Base-by-base conservation (phyloP, 2,329 filamentous ascomycete genomes). In the Blastomyces gilchristii region DNA sequence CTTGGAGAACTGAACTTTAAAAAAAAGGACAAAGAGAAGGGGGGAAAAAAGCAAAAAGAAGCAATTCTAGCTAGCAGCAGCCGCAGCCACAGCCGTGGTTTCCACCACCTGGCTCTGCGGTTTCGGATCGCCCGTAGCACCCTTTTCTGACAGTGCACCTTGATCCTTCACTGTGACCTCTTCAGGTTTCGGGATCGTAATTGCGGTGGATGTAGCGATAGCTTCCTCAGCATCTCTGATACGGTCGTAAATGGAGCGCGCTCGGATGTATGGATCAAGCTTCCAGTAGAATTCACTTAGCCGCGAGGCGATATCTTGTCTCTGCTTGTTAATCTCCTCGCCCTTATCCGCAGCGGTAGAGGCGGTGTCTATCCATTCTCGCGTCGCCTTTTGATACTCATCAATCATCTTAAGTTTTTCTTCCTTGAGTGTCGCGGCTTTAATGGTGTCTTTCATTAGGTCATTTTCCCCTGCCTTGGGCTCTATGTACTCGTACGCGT, bases 211-310 rank as follows among this genome's bases (percentile, higher is more conserved):
- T 28, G 39, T 39, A 52, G 16, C 37, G 12, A 18, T 62, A 25
- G 57, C 34, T 47, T 18, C 53, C 60, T 62, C 60, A 2, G 60
- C 22, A 11, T 66, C 63, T 49, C 62, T 62, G 61, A 82, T 82
- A 65, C 94, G 84, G 74, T 99, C 94, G 69, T 96, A 97, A 65
- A 90, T 76, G n/a, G 87, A 89, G 70, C 87, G 83, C 14, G 92
- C 90, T 49, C 94, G 82, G 39, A 97, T 74, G 73, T 93, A 96
- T 0, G 91, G 91, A 76, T 99, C 94, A 61, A 97, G 75, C 49
- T 82, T 81, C 93, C 94, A 99, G 78, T 97, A 99, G 68, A 89
- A 89, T 58, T 82, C 80, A 65, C 82, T 82, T 68, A 97, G 72
- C 66, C 83, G 77, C 60, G 81, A 81, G 1, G 89, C 87, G 37